Evolutionary conservation across 176 grass and related monocot species (phyloP), one percentile per base, ranked within the genome.

Genomic region (Aegilops longissima): DNA sequence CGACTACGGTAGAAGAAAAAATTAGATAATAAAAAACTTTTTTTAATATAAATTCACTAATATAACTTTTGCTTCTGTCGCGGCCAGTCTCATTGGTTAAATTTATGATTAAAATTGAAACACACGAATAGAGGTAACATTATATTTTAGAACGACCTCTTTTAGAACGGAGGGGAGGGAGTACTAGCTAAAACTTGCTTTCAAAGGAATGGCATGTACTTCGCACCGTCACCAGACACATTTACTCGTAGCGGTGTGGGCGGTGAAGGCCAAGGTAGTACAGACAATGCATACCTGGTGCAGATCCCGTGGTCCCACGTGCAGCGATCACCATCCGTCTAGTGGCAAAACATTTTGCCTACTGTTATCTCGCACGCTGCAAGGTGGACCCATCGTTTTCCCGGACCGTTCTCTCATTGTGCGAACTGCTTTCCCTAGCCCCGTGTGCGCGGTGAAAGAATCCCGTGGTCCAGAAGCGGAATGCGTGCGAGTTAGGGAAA

Each of bases 181-280:
- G 30, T 31, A 31, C 2, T 31, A 3, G 24, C 14, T 1, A 45
- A 45, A 70, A 10, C 80, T 70, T 82, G 63, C 42, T 82, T 70
- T 38, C 45, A 18, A 82, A 58, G 44, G 29, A 70, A 34, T 11
- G 12, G 12, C 45, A 13, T 70, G 66, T 56, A 70, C 31, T n/a
- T 12, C 8, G 6, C 24, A 33, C 40, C 17, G 9, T 8, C 42
- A 47, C 35, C 63, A 9, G n/a, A n/a, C 68, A 31, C 8, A 83
- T 79, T 90, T 66, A 86, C 80, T 86, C 9, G 31, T 39, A 23
- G 89, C 84, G 66, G 88, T 14, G 79, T 20, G 39, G 31, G 29
- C 54, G 79, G 30, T 79, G 61, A 29, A 63, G 49, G 36, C 23
- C 64, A 34, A 29, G 1, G 52, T 78, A 12, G 36, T 79, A 12